Conservation (phyloP, 495 filamentous ascomycete genomes). For the Hyaloscypha variabilis region DNA sequence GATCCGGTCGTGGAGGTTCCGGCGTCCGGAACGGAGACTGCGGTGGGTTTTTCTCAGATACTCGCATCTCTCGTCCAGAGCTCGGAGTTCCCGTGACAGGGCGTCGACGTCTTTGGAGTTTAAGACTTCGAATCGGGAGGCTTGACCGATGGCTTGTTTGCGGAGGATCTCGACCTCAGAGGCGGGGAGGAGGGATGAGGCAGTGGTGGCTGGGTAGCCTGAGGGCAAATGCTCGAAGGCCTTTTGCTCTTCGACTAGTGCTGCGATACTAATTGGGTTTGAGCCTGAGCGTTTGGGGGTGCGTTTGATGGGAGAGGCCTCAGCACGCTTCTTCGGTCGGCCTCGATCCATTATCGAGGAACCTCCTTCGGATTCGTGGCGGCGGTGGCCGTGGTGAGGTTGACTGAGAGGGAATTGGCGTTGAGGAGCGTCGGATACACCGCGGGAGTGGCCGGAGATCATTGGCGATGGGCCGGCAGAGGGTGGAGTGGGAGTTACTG, state of each 20-base stretch:
- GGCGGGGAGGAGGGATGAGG: conserved; percentile 45
- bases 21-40: conserved; percentile 66
- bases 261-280: conserved; percentile 20
- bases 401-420: conserved; percentile 9
- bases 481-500: conserved; percentile 31
- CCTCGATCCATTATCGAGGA: conserved; percentile 63
- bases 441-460: conserved; percentile 31
- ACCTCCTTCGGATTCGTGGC: conserved; percentile 52
- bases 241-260: conserved; percentile 44
- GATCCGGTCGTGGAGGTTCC: conserved; percentile 68
- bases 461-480: conserved; percentile 16
- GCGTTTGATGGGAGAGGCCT: conserved; percentile 18
- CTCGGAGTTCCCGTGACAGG: conserved; percentile 66
- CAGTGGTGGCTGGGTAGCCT: conserved; percentile 58
- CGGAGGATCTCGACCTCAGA: conserved; percentile 56
- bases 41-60: conserved; percentile 72
- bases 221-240: conserved; percentile 59
- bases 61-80: conserved; percentile 70
- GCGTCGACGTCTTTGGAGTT: conserved; percentile 65
- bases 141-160: conserved; percentile 65
- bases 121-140: conserved; percentile 68
- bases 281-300: conserved; percentile 13
- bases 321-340: conserved; percentile 52
- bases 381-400: conserved; percentile 41
- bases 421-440: conserved; percentile 35